Conservation (phyloP, 805 yeast genomes). For the Starmerella cellae region DNA sequence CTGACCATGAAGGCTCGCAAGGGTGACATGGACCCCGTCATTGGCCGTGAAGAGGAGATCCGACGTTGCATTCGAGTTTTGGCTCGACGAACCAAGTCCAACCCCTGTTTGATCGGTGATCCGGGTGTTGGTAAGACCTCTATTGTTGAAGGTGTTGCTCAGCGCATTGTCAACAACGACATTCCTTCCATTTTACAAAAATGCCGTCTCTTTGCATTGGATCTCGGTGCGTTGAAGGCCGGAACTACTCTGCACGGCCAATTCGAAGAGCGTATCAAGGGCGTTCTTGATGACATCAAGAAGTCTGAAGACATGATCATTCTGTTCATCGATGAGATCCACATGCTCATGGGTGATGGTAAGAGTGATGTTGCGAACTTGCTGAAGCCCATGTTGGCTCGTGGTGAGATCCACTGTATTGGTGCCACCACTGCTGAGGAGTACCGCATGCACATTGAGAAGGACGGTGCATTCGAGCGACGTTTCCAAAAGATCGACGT, state of each 20-base stretch:
- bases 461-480: conserved; percentile 98
- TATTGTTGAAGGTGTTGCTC: conserved; percentile 97
- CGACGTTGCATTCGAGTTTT: conserved; percentile 87
- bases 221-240: conserved; percentile 91
- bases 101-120: conserved; percentile 93
- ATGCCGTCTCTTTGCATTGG: conserved; percentile 74
- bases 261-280: conserved; percentile 94
- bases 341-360: conserved; percentile 99
- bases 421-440: conserved; percentile 97
- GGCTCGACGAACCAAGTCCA: conserved; percentile 94
- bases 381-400: conserved; percentile 91
- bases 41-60: conserved; percentile 97
- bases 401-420: conserved; percentile 91
- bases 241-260: conserved; percentile 99
- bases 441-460: conserved; percentile 81
- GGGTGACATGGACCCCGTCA: conserved; percentile 95
- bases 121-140: conserved; percentile 99
- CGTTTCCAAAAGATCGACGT: conserved; percentile 96
- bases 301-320: conserved; percentile 75
- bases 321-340: conserved; percentile 92
- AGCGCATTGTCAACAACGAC: conserved; percentile 87
- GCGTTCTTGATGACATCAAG: conserved; percentile 87
- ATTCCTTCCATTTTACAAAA: conserved; percentile 79
- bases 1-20: conserved; percentile 85
- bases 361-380: conserved; percentile 94